phyloP scores from a whole-genome alignment of 164 flowering plant species.

The Piper longum region DNA sequence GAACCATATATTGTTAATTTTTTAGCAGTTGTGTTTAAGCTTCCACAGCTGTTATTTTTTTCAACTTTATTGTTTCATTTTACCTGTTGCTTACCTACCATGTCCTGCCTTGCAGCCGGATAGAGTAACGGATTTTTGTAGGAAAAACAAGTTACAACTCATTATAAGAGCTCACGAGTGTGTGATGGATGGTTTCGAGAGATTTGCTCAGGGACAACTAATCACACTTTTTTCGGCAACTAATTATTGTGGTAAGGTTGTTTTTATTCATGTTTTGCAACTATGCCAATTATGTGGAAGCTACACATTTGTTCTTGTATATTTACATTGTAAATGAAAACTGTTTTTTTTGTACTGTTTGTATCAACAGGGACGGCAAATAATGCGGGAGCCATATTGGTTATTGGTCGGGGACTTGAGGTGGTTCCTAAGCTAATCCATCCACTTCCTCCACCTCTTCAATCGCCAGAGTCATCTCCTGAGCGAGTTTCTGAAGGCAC shows the following conservation, averaged over 20 bases:
- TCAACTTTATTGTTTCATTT: too few species aligned
- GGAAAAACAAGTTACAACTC: constrained; percentile 84
- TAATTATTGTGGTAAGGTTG: constrained; percentile 74
- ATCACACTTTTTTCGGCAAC: constrained; percentile 97
- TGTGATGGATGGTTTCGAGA: constrained; percentile 97
- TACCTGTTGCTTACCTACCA: neutral
- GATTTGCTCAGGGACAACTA: constrained; percentile 97
- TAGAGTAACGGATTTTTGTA: constrained; percentile 87
- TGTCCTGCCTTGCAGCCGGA: constrained; percentile 63
- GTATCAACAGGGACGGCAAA: constrained; percentile 75
- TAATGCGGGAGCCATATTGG: constrained; percentile 92
- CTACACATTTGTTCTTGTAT: neutral
- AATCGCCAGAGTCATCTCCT: constrained; percentile 89
- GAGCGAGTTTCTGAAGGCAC: constrained; percentile 60
- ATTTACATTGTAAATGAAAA: constrained; percentile 2
- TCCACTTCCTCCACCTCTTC: constrained; percentile 93
- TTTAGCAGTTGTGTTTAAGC: too few species aligned
- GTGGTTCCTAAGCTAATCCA: constrained; percentile 95
- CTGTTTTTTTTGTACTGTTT: neutral
- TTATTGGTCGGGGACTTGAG: constrained; percentile 85
- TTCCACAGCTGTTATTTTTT: too few species aligned
- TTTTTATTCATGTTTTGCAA: neutral
- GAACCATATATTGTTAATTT: too few species aligned
- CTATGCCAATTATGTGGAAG: neutral
- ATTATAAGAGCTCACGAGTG: constrained; percentile 98